These are phyloP conservation scores for Circinella umbellata DNA, from an alignment of 371 early-diverging fungal species.

Conservation along the genomic window DNA sequence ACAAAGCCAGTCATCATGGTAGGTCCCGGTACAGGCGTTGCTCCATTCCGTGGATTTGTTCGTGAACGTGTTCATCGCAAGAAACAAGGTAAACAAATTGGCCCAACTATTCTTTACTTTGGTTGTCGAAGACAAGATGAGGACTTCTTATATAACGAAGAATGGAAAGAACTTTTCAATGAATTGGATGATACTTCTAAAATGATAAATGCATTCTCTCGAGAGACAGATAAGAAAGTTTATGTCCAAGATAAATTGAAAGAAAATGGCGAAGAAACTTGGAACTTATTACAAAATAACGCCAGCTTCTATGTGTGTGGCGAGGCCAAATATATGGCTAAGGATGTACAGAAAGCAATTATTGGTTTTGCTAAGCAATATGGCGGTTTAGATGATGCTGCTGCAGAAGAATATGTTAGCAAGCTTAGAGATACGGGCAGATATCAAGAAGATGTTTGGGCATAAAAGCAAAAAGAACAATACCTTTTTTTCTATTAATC, in stretches of 20 bases:
- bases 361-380: slow-evolving; percentile 63
- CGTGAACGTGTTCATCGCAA: slow-evolving; percentile 77
- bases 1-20: slow-evolving; percentile 89
- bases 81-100: slow-evolving; percentile 55
- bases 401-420: slow-evolving; percentile 74
- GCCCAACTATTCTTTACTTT: slow-evolving; percentile 87
- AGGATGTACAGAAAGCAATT: slow-evolving; percentile 78
- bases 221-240: slow-evolving; percentile 74
- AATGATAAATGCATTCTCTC: slow-evolving; percentile 84
- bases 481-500: background rate
- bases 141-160: slow-evolving; percentile 87
- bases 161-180: slow-evolving; percentile 66
- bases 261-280: slow-evolving; percentile 67
- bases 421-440: slow-evolving; percentile 74
- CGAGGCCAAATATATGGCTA: slow-evolving; percentile 94
- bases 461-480: slow-evolving; percentile 30
- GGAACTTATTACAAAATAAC: slow-evolving; percentile 64
- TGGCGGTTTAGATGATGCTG: slow-evolving; percentile 71
- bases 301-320: slow-evolving; percentile 90
- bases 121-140: slow-evolving; percentile 82
- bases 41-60: slow-evolving; percentile 90
- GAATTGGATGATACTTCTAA: slow-evolving; percentile 56
- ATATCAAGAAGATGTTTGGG: slow-evolving; percentile 96
- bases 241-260: slow-evolving; percentile 83
- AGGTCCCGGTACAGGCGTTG: slow-evolving; percentile 96